These are phyloP conservation scores for Leucoagaricus sp. DNA, from an alignment of 1,284 basidiomycete species.

Conservation along the genomic window DNA sequence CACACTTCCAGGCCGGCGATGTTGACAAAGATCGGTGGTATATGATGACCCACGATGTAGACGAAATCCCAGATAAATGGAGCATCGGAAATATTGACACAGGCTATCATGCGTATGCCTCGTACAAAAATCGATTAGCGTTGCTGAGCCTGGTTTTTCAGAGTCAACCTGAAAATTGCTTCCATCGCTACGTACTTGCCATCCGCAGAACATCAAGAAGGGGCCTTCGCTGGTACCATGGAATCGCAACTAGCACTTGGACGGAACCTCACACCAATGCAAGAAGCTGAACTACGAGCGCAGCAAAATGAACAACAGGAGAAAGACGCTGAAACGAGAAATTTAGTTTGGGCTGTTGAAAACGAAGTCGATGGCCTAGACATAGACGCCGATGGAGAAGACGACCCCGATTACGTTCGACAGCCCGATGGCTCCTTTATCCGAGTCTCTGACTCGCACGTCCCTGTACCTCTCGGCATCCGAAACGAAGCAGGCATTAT, in stretches of 20 bases:
- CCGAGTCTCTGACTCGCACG: constrained; percentile 15
- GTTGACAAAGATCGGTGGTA: constrained; percentile 69
- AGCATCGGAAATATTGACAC: constrained; percentile 67
- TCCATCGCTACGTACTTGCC: constrained; percentile 77
- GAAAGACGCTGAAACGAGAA: constrained; percentile 45
- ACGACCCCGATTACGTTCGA: constrained; percentile 41
- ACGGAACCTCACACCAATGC: constrained; percentile 49
- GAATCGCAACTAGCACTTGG: constrained; percentile 29
- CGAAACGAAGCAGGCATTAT: constrained; percentile 47
- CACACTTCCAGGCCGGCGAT: constrained; percentile 70
- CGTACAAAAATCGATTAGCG: constrained; percentile 9
- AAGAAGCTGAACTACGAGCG: constrained; percentile 53
- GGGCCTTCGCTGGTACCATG: constrained; percentile 53
- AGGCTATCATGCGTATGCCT: constrained; percentile 63
- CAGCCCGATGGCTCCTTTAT: constrained; percentile 43
- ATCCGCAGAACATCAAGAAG: constrained; percentile 59
- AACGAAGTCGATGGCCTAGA: constrained; percentile 37
- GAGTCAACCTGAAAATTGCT: constrained; percentile 67
- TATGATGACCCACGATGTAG: constrained; percentile 70
- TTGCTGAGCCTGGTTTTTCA: constrained; percentile 24
- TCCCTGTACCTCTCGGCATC: constrained; percentile 45
- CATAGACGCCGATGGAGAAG: constrained; percentile 51
- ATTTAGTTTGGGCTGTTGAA: constrained; percentile 54
- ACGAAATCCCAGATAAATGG: constrained; percentile 71
- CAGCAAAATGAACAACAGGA: constrained; percentile 58